Conservation (phyloP, 2,329 filamentous ascomycete species). For the Daldinia eschscholtzii region DNA sequence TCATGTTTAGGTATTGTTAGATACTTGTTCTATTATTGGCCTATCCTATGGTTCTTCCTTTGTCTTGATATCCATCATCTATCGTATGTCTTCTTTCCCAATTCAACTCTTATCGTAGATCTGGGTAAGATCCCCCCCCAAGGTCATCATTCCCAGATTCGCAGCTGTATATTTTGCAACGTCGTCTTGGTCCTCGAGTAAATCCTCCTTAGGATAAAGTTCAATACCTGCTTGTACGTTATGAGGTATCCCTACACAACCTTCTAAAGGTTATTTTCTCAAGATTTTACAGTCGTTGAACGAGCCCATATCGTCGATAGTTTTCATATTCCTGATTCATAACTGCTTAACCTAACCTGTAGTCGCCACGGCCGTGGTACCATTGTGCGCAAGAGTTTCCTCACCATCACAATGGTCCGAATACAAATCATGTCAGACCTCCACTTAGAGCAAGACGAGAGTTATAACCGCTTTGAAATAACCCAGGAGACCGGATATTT, state of each 20-base stretch:
- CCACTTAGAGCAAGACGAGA: conserved; percentile 13
- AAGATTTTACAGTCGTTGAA: neutral
- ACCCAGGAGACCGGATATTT: conserved; percentile 8
- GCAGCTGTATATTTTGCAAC: neutral
- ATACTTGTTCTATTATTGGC: neutral
- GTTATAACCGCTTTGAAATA: neutral
- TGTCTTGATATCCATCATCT: neutral
- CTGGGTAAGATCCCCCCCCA: neutral
- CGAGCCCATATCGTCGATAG: neutral
- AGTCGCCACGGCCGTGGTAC: conserved; percentile 1
- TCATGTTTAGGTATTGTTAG: neutral
- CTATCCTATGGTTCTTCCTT: neutral
- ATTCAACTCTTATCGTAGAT: neutral
- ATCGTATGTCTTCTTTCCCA: neutral
- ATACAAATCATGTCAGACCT: conserved; percentile 35
- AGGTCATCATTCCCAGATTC: neutral
- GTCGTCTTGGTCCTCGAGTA: neutral
- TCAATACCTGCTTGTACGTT: neutral
- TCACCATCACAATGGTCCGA: conserved; percentile 17
- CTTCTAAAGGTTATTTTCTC: neutral
- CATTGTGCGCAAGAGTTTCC: neutral
- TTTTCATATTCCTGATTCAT: neutral
- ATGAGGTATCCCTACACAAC: neutral
- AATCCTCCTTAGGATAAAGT: neutral
- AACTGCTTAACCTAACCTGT: neutral